Base-by-base conservation (phyloP, 2,329 filamentous ascomycete genomes). In the Endoconidiophora laricicola region DNA sequence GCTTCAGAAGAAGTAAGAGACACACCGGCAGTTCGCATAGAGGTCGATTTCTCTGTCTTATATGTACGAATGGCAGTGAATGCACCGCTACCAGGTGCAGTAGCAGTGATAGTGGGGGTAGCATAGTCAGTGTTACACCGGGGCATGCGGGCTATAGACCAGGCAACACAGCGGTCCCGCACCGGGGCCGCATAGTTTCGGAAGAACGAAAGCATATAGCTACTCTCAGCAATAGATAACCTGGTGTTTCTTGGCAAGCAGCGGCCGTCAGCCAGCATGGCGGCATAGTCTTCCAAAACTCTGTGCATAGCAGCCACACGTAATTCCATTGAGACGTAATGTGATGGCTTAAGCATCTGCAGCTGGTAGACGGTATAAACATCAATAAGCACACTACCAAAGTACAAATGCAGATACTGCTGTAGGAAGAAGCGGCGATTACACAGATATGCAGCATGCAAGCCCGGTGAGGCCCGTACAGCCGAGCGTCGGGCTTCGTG, bases 351-450 rank as follows among this genome's bases (percentile, higher is more conserved):
- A 5, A 53, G 44, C 43, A 48, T 44, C 23, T 53, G 52, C 12
- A 53, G 20, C 41, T 47, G 48, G 16, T 47, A 53, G 12, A 53
- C 44, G 3, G 41, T 23, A 22, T 53, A 48, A 7, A 53, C 37
- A 12, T 53, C 52, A 23, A 41, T 26, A 23, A 53, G 44, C 20
- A 53, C 47, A 24, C 26, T 33, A 16, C 38, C 52, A 44, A 53
- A 53, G 22, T 48, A 44, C 6, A 44, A 12, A 16, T 41, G 26
- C 14, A 53, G 29, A 26, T 53, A 38, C 9, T 37, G 16, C 23
- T 53, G 52, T 12, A 53, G 39, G 29, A 53, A 33, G 14, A 38
- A 47, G 12, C 47, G 52, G 2, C 48, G 52, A 39, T 53, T 46
- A 3, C 29, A 20, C 9, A 18, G 33, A 29, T 53, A 53, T 20